Conservation (phyloP, 345 rosid genomes). For the Gossypioides kirkii region DNA sequence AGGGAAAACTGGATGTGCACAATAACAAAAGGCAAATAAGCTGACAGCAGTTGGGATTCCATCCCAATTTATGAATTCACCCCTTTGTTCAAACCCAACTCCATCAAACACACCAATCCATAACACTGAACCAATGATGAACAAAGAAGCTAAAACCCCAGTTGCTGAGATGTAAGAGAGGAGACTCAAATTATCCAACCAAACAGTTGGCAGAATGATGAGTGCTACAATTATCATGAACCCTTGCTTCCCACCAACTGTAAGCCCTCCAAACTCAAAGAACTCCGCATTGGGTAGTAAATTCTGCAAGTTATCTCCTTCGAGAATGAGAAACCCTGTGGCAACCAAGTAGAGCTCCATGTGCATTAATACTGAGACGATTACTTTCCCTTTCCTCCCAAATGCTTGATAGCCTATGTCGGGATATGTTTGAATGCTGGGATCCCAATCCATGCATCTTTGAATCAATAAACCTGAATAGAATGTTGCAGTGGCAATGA, state of each 20-base stretch:
- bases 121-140: slow-evolving; percentile 63
- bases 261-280: slow-evolving; percentile 40
- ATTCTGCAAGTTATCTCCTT: slow-evolving; percentile 75
- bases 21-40: slow-evolving; percentile 77
- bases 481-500: slow-evolving; percentile 49
- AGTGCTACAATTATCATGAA: slow-evolving; percentile 68
- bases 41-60: slow-evolving; percentile 77
- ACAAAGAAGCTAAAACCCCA: slow-evolving; percentile 72
- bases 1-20: slow-evolving; percentile 88
- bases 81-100: slow-evolving; percentile 46
- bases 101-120: slow-evolving; percentile 35
- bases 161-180: slow-evolving; percentile 67
- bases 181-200: slow-evolving; percentile 40
- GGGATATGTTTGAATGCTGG: slow-evolving; percentile 58
- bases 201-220: slow-evolving; percentile 65
- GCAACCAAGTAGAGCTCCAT: slow-evolving; percentile 74
- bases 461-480: slow-evolving; percentile 22
- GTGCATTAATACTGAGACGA: slow-evolving; percentile 58
- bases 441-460: slow-evolving; percentile 69
- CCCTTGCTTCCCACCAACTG: neutral
- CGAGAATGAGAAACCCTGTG: slow-evolving; percentile 74
- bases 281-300: slow-evolving; percentile 38
- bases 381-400: slow-evolving; percentile 55
- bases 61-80: slow-evolving; percentile 34
- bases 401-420: slow-evolving; percentile 81